Evolutionary conservation across 176 grass and related monocot genomes (phyloP).

Genomic region (Thalia dealbata): DNA sequence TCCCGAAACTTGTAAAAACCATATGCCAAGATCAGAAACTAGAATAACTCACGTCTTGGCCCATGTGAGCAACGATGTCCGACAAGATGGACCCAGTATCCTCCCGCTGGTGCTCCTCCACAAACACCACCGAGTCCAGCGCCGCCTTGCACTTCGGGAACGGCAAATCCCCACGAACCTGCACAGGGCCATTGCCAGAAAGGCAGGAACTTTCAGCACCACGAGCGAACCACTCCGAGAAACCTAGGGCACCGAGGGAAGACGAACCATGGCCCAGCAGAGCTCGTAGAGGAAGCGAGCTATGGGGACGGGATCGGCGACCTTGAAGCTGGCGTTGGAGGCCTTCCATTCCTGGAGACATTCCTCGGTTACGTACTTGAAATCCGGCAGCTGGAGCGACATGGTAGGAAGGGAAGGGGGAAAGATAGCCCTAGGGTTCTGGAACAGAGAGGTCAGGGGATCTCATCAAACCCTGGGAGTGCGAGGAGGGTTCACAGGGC

Average conservation of each 20-base stretch:
- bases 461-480: not conserved
- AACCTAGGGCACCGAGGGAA: not conserved
- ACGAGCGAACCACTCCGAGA: not conserved
- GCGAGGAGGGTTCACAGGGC: conserved; percentile 2
- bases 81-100: conserved; percentile 66
- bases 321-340: conserved; percentile 37
- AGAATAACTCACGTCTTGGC: conserved; percentile 69
- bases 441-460: conserved; percentile 22
- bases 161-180: conserved; percentile 75
- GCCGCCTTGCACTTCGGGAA: conserved; percentile 66
- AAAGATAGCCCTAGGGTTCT: not conserved
- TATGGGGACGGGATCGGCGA: conserved; percentile 83
- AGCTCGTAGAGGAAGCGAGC: conserved; percentile 91
- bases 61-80: conserved; percentile 89
- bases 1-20: not conserved
- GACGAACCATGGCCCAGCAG: conserved; percentile 75
- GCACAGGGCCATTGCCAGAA: not conserved
- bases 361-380: conserved; percentile 66
- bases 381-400: conserved; percentile 44
- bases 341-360: conserved; percentile 90
- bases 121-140: conserved; percentile 70
- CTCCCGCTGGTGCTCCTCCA: conserved; percentile 42
- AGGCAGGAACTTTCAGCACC: conserved; percentile 8
- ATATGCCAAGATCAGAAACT: not conserved
- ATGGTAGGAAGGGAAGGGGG: not conserved